A percentile compares a stretch with the other conserved stretches of the same genome.
Conservation (phyloP, 352 stramenopile genomes). For the Phytophthora sansomeana region DNA sequence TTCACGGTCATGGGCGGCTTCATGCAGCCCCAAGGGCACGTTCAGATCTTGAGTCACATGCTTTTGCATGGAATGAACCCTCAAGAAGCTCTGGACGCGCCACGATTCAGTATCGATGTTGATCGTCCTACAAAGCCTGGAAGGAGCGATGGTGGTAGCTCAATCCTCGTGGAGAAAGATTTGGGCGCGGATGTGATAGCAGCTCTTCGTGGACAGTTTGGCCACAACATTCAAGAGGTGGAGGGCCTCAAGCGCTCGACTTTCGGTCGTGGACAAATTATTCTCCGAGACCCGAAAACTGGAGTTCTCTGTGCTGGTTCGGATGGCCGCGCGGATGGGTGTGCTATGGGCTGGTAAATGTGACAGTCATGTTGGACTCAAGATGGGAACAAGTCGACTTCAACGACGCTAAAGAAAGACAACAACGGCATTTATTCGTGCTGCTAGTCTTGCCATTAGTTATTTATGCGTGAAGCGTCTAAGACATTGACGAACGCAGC, state of each 20-base stretch:
- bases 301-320: slow-evolving; percentile 95
- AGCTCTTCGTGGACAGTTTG: slow-evolving; percentile 72
- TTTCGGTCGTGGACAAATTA: slow-evolving; percentile 90
- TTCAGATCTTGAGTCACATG: slow-evolving; percentile 95
- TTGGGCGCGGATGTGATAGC: slow-evolving; percentile 71
- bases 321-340: slow-evolving; percentile 95
- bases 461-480: slow-evolving; percentile 10
- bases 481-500: slow-evolving; percentile 11
- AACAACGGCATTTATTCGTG: slow-evolving; percentile 5
- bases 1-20: slow-evolving; percentile 93
- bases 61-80: slow-evolving; percentile 83
- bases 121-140: slow-evolving; percentile 55
- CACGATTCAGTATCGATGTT: slow-evolving; percentile 94
- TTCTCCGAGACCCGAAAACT: slow-evolving; percentile 73
- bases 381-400: neutral
- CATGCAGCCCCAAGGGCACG: slow-evolving; percentile 98
- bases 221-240: slow-evolving; percentile 66
- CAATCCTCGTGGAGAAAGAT: slow-evolving; percentile 89
- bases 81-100: slow-evolving; percentile 93
- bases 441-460: neutral
- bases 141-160: slow-evolving; percentile 56
- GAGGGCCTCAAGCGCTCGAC: slow-evolving; percentile 44
- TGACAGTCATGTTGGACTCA: neutral
- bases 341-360: slow-evolving; percentile 88
- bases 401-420: slow-evolving; percentile 32